A percentile compares a stretch with the other conserved stretches of the same genome.
Evolutionary conservation across 1,139 yeast species (phyloP).

Genomic region (Debaryomycetaceae sp.): DNA sequence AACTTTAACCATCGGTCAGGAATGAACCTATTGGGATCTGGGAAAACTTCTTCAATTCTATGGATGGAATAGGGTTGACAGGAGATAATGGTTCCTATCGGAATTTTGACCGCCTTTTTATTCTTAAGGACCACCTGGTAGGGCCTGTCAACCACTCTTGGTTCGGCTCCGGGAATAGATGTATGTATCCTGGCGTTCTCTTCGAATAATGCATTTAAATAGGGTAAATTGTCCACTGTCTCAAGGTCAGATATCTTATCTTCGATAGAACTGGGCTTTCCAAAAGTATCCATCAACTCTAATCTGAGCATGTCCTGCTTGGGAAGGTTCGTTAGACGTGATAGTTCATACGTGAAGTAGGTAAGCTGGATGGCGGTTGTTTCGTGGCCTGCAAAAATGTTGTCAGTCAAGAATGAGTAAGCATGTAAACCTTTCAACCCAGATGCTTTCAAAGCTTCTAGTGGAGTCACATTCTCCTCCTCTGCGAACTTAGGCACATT

Average conservation of each 20-base stretch:
- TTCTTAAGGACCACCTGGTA: constrained; percentile 18
- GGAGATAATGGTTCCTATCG: constrained; percentile 55
- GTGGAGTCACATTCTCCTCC: constrained; percentile 26
- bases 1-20: constrained; percentile 63
- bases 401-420: constrained; percentile 39
- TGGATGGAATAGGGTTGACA: constrained; percentile 68
- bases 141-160: constrained; percentile 43
- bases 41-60: constrained; percentile 47
- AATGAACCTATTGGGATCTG: constrained; percentile 46
- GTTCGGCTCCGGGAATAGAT: constrained; percentile 76
- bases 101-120: constrained; percentile 32
- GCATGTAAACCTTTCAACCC: constrained; percentile 34
- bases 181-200: constrained; percentile 63
- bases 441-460: constrained; percentile 30
- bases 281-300: constrained; percentile 39
- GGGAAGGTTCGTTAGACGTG: constrained; percentile 42
- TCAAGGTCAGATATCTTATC: constrained; percentile 31
- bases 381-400: constrained; percentile 67
- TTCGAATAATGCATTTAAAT: constrained; percentile 53
- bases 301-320: constrained; percentile 40
- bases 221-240: constrained; percentile 48
- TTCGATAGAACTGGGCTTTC: constrained; percentile 22
- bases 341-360: constrained; percentile 57
- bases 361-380: constrained; percentile 70
- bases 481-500: constrained; percentile 20